phyloP scores from a whole-genome alignment of 1,139 yeast species.

The Yarrowia galli region DNA sequence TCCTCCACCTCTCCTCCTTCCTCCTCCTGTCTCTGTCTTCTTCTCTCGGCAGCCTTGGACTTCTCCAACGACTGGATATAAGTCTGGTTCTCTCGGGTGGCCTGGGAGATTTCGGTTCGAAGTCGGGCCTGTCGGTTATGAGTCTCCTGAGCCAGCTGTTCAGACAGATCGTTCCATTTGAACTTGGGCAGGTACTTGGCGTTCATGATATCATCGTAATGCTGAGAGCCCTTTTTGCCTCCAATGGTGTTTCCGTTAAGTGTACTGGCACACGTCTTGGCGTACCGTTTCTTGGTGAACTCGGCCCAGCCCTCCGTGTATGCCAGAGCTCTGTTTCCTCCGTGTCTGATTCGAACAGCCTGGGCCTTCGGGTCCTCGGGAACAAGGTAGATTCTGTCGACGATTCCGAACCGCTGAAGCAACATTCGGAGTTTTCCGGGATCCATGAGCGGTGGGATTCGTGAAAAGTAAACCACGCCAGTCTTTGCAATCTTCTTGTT shows the following conservation, averaged over 20 bases:
- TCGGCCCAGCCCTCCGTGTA: slow-evolving; percentile 99
- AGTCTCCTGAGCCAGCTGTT: slow-evolving; percentile 89
- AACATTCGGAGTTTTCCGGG: slow-evolving; percentile 89
- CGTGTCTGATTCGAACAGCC: slow-evolving; percentile 75
- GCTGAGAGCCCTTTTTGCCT: slow-evolving; percentile 90
- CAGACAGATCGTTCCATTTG: slow-evolving; percentile 95
- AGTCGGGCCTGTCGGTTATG: slow-evolving; percentile 88
- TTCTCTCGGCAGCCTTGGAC: slow-evolving; percentile 56
- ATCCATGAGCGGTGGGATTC: slow-evolving; percentile 96
- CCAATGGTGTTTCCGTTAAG: slow-evolving; percentile 89
- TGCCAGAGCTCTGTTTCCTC: slow-evolving; percentile 91
- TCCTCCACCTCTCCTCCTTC: background rate
- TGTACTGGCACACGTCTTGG: slow-evolving; percentile 85
- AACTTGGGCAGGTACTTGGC: slow-evolving; percentile 88
- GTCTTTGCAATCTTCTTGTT: slow-evolving; percentile 64
- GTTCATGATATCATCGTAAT: slow-evolving; percentile 92
- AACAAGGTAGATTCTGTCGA: slow-evolving; percentile 83
- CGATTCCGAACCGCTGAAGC: slow-evolving; percentile 78
- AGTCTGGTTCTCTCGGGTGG: slow-evolving; percentile 81
- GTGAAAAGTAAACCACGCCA: slow-evolving; percentile 90
- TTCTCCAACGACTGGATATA: slow-evolving; percentile 85
- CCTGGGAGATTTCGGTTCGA: slow-evolving; percentile 87
- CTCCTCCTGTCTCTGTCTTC: slow-evolving; percentile 19
- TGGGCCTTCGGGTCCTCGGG: slow-evolving; percentile 79
- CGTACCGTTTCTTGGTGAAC: slow-evolving; percentile 80